phyloP scores from a whole-genome alignment of 2,329 filamentous ascomycete genomes.

The Monosporascus sp. region DNA sequence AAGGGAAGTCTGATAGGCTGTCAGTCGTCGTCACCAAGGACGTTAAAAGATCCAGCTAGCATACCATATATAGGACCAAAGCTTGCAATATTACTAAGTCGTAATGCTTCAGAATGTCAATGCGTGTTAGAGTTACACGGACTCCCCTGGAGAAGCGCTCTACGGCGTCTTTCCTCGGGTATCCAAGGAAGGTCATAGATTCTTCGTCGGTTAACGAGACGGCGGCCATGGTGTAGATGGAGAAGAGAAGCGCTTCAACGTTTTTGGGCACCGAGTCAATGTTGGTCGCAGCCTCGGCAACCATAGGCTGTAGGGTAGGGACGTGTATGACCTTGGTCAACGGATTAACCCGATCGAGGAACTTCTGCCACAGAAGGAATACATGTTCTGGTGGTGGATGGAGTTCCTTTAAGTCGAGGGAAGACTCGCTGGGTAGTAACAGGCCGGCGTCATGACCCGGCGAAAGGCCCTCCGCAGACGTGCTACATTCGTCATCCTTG shows the following conservation, averaged over 20 bases:
- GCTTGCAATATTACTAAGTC: constrained; percentile 56
- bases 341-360: constrained; percentile 69
- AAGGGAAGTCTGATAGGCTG: constrained; percentile 41
- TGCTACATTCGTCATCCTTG: constrained; percentile 35
- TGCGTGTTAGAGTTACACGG: constrained; percentile 42
- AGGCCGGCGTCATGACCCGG: constrained; percentile 50
- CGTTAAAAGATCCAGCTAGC: neutral
- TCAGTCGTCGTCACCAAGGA: constrained; percentile 4
- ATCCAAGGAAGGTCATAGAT: constrained; percentile 46
- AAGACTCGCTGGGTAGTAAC: constrained; percentile 38
- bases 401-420: constrained; percentile 40
- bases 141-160: constrained; percentile 47
- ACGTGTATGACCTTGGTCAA: constrained; percentile 54
- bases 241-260: constrained; percentile 56
- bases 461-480: constrained; percentile 38
- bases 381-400: constrained; percentile 62
- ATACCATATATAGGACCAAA: constrained; percentile 51
- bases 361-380: constrained; percentile 69
- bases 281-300: constrained; percentile 57
- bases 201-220: constrained; percentile 51
- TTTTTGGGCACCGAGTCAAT: constrained; percentile 50
- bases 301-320: constrained; percentile 59
- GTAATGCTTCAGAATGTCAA: constrained; percentile 53
- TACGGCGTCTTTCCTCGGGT: constrained; percentile 43
- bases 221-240: constrained; percentile 59